Conservation (phyloP, 1,139 yeast genomes). For the Saccharomyces uvarum region DNA sequence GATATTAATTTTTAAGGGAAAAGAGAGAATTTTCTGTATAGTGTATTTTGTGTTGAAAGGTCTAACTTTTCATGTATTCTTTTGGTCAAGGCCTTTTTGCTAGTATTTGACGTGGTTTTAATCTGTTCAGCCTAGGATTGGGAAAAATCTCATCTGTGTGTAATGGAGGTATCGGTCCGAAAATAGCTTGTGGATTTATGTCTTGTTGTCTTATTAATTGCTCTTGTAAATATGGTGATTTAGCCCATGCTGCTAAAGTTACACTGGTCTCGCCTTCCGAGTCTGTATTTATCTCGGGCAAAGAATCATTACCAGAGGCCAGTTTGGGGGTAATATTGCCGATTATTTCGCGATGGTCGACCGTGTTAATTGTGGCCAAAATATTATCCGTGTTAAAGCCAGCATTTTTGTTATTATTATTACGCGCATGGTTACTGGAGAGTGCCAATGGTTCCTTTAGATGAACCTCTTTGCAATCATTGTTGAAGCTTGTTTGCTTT, state of each 20-base stretch:
- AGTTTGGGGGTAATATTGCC: constrained; percentile 12
- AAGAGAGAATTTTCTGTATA: neutral
- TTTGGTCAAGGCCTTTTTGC: constrained; percentile 23
- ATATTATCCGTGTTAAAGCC: constrained; percentile 3
- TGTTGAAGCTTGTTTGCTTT: constrained; percentile 19
- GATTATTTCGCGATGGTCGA: constrained; percentile 26
- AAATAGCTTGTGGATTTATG: constrained; percentile 63
- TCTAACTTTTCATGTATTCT: neutral
- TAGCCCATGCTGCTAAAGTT: constrained; percentile 30
- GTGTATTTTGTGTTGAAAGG: neutral
- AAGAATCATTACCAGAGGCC: constrained; percentile 14
- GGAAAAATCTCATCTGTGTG: constrained; percentile 65
- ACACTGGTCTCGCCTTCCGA: constrained; percentile 25
- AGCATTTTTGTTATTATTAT: constrained; percentile 3
- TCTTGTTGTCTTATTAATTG: constrained; percentile 48
- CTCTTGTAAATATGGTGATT: constrained; percentile 23
- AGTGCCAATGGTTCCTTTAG: neutral
- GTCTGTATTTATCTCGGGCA: constrained; percentile 32
- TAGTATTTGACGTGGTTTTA: constrained; percentile 55
- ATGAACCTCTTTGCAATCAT: constrained; percentile 12
- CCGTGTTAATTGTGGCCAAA: constrained; percentile 19
- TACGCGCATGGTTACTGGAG: neutral
- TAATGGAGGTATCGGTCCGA: constrained; percentile 70
- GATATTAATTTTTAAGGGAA: too few species aligned
- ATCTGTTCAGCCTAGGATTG: constrained; percentile 37